Conservation (phyloP, 306 rosid genomes). For the Nissolia schottii region DNA sequence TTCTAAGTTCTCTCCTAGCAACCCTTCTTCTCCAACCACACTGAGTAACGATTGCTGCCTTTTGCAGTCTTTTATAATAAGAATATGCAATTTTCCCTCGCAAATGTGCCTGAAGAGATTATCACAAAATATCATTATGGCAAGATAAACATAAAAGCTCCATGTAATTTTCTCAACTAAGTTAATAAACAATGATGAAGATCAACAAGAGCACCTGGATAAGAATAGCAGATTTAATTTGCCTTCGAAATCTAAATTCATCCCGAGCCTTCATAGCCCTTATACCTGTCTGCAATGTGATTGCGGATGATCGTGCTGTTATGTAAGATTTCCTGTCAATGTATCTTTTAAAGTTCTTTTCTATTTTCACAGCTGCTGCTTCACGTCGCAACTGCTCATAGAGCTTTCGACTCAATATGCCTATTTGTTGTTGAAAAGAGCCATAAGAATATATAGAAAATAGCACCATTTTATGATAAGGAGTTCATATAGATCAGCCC, state of each 20-base stretch:
- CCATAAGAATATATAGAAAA: constrained; percentile 14
- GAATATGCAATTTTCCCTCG: constrained; percentile 69
- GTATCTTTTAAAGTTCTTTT: constrained; percentile 68
- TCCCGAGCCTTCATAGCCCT: constrained; percentile 98
- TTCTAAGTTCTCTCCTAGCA: constrained; percentile 92
- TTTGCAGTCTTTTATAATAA: constrained; percentile 78
- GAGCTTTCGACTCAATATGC: constrained; percentile 71
- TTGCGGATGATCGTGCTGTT: constrained; percentile 53
- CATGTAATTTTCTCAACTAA: constrained; percentile 6
- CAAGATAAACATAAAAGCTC: constrained; percentile 6
- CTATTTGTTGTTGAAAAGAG: constrained; percentile 44
- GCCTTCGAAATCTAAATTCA: constrained; percentile 94
- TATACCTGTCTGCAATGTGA: constrained; percentile 80
- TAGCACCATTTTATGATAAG: constrained; percentile 21
- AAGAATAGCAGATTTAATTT: constrained; percentile 80
- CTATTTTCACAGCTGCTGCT: constrained; percentile 93
- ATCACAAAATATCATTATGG: constrained; percentile 14
- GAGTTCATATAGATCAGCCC: constrained; percentile 7
- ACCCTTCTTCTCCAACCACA: constrained; percentile 96
- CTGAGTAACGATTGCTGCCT: constrained; percentile 76
- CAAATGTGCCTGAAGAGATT: constrained; percentile 55
- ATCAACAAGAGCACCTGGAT: constrained; percentile 58
- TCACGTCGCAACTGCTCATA: constrained; percentile 74
- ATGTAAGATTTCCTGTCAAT: constrained; percentile 60
- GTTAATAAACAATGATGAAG: constrained; percentile 22